A percentile compares a stretch with the other conserved stretches of the same genome.
These are phyloP conservation scores for Fusarium devonianum DNA, from an alignment of 2,329 filamentous ascomycete genomes.

Conservation along the genomic window DNA sequence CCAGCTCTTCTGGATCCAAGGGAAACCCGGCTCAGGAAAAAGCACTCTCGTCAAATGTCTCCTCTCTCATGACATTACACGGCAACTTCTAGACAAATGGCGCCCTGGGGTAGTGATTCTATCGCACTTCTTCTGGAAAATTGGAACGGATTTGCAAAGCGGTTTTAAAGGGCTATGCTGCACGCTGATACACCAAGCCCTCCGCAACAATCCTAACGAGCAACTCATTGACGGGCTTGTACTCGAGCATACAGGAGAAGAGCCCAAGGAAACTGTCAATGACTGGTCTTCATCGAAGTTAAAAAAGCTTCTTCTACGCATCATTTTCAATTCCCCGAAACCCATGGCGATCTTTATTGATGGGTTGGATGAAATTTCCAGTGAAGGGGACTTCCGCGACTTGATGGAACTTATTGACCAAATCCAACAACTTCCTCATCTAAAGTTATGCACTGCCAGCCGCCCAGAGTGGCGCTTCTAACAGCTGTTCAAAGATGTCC, in stretches of 20 bases:
- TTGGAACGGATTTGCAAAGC: not conserved
- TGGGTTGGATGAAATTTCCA: conserved; percentile 26
- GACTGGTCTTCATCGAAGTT: conserved; percentile 30
- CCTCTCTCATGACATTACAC: not conserved
- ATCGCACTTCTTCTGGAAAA: conserved; percentile 20
- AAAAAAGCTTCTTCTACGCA: conserved; percentile 3
- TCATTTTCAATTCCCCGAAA: conserved; percentile 4
- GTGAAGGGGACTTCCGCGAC: conserved; percentile 1
- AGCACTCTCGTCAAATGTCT: conserved; percentile 22
- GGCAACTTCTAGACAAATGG: not conserved
- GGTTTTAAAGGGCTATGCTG: conserved; percentile 36
- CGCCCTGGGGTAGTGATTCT: not conserved
- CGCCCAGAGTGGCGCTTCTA: conserved; percentile 15
- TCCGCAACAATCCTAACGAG: not conserved
- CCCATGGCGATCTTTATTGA: conserved; percentile 30
- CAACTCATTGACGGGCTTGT: conserved; percentile 1
- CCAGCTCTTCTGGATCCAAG: not conserved
- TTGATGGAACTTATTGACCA: conserved; percentile 4
- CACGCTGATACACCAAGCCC: conserved; percentile 31
- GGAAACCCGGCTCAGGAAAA: conserved; percentile 28
- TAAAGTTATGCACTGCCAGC: conserved; percentile 27
- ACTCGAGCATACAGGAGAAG: too few species aligned
- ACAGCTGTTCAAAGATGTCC: conserved; percentile 14
- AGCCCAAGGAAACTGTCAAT: conserved; percentile 4
- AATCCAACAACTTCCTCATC: not conserved